Base-by-base conservation (phyloP, 768 basidiomycete genomes). In the Austroboletus festivus region DNA sequence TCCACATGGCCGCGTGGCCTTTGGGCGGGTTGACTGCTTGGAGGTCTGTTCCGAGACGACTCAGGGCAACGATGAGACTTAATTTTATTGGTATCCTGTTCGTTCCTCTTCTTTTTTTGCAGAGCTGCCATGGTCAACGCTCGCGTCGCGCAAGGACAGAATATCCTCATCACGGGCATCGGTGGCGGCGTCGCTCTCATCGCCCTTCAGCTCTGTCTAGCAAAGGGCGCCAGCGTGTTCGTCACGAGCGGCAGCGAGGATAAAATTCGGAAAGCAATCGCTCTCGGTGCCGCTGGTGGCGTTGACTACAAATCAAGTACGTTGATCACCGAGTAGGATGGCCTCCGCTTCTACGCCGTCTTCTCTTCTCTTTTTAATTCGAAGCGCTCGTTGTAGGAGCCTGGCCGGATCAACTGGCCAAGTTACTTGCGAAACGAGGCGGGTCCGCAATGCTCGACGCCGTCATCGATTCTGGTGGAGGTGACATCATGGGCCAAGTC, bases 101-200 rank as follows among this genome's bases (percentile, higher is more conserved):
- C n/a, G 11, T 44, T 37, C 37, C 15, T 15, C 18, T 20, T 4
- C 12, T 12, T 15, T 13, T 33, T 33, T 33, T 35, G n/a, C 52
- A 89, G 89, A 61, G 86, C 85, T 1, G 71, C 77, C 3, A 69
- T 82, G 16, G 74, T 89, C 20, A 82, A 90, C 53, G 89, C 80
- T 0, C 64, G 73, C 4, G 82, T 90, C 13, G 51, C 77, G 44
- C 57, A 68, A 13, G 87, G 82, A 7, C 80, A 91, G 30, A 85
- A 84, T 45, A 74, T 93, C 34, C 78, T 93, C 38, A 84, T 93
- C 50, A 89, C 87, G 0, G 89, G 89, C 16, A 80, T 87, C 38
- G 89, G 89, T 20, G 90, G 90, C 18, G 90, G 91, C 12, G 91
- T 93, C 33, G 91, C 91, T 0, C 72, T 93, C 23, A 57, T 81